phyloP scores from a whole-genome alignment of 768 basidiomycete genomes.

The Xerocomellus intermedius region DNA sequence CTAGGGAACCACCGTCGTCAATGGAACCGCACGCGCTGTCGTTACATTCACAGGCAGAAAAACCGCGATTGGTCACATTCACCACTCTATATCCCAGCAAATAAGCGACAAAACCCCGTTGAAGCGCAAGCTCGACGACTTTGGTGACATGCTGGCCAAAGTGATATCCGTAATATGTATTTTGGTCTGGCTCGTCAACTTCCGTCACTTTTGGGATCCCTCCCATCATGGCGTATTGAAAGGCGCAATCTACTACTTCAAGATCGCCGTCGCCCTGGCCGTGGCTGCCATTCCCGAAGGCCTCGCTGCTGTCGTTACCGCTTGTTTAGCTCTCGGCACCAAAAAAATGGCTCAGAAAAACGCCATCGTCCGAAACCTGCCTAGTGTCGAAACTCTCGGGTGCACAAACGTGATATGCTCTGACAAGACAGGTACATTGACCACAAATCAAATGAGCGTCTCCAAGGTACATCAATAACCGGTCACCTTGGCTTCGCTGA shows the following conservation, averaged over 20 bases:
- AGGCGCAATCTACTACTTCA: constrained; percentile 98
- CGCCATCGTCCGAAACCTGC: constrained; percentile 94
- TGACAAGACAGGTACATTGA: constrained; percentile 96
- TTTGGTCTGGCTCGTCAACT: constrained; percentile 97
- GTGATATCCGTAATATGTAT: constrained; percentile 97
- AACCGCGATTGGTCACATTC: constrained; percentile 96
- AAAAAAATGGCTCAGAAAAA: constrained; percentile 99
- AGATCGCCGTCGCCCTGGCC: constrained; percentile 98
- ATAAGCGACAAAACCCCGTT: constrained; percentile 95
- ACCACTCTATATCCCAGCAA: constrained; percentile 91
- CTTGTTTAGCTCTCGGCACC: constrained; percentile 92
- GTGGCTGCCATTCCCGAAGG: constrained; percentile 99
- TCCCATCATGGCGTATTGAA: constrained; percentile 87
- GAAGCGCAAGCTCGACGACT: constrained; percentile 97
- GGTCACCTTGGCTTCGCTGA: constrained; percentile 2
- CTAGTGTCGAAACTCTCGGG: constrained; percentile 95
- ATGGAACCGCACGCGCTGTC: constrained; percentile 83
- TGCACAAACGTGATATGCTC: constrained; percentile 99
- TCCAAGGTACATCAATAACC: constrained; percentile 52
- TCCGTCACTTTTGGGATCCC: constrained; percentile 95
- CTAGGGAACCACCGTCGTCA: constrained; percentile 94
- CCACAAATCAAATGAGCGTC: constrained; percentile 97
- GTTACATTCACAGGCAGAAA: constrained; percentile 83
- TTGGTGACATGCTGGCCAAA: constrained; percentile 96
- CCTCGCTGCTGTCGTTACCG: constrained; percentile 96